Evolutionary conservation across 2,329 filamentous ascomycete genomes (phyloP), one percentile per base, ranked within the genome.

Genomic region (Aspergillus sp.): DNA sequence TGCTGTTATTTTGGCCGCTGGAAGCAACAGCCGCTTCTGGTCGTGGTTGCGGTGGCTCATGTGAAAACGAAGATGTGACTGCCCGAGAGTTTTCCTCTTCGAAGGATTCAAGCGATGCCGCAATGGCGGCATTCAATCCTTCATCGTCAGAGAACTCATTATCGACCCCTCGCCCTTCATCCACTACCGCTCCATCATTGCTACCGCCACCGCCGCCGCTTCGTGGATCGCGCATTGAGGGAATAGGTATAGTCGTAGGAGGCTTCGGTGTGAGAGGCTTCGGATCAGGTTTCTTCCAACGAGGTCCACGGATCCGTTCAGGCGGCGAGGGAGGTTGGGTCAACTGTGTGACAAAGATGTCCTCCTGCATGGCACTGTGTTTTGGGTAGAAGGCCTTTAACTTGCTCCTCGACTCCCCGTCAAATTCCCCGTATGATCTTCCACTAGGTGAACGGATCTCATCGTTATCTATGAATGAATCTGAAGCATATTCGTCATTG

Each of bases 311-410:
- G 47, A 78, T 74, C 50, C 70, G 64, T 44, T 75, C 76, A 2
- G 76, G 76, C 50, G 74, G 77, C 1, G 75, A 77, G 46, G 64
- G 63, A 35, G 72, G 69, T 45, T 73, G 71, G 4, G 73, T 74
- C 41, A 74, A 62, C 52, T 76, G 73, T 0, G 72, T 75, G 15
- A 75, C 72, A 48, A 74, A 76, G 3, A 69, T 69, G 45, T 74
- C 67, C 30, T 71, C 65, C 45, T 67, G 69, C 4, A 63, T 48
- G n/a, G 63, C 66, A 12, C 53, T 62, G 43, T 64, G 62, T 48
- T 69, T 72, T 4, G 72, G 66, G 4, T 71, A 61, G 53, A 72
- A 70, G 41, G 69, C 68, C 43, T 66, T 69, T 38, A 61, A 63
- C 50, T 67, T 72, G 17, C 66, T 61, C 27, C 59, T 60, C 13